Base-by-base conservation (phyloP, 2,329 filamentous ascomycete genomes). In the Fusarium sp. region DNA sequence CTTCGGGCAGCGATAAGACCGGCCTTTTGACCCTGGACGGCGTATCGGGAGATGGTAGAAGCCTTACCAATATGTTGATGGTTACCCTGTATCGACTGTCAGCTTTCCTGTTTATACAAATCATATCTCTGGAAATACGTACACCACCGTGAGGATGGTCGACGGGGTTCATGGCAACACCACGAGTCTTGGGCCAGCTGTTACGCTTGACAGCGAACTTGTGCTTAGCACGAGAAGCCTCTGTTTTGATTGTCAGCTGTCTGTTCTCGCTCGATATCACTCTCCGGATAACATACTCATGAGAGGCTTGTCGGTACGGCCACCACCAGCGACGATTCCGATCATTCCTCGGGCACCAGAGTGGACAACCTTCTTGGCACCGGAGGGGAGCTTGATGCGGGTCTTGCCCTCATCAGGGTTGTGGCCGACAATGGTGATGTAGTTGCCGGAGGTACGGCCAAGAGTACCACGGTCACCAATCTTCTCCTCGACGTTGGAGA, bases 131-230 rank as follows among this genome's bases (percentile, higher is more conserved):
- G 56, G 47, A 48, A 49, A 59, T 77, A 88, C 86, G 78, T 87
- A 87, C 87, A 93, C 91, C 92, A 92, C 92, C 92, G 91, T 96
- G 92, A 84, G 92, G 92, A 90, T 99, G 96, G 87, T 99, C 96
- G 80, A 99, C 96, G 79, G 96, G 96, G 89, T 99, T 99, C 96
- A 99, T 99, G 86, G 96, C 96, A 91, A 99, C 96, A 97, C 96
- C 96, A 96, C 96, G 95, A 89, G 96, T 99, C 93, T 97, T 97
- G 86, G 96, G 96, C 96, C 96, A 99, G 82, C 90, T 95, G 93
- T 99, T 98, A 83, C 96, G 94, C 94, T 99, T 99, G 87, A 97
- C 96, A 78, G 94, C 94, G 87, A 97, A 99, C 92, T 99, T 99
- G 84, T 98, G 95, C 93, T 98, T 99, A 81, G 96, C 96, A 82